Evolutionary conservation across 1,139 yeast species (phyloP).

Genomic region (Geotrichum bryndzae): DNA sequence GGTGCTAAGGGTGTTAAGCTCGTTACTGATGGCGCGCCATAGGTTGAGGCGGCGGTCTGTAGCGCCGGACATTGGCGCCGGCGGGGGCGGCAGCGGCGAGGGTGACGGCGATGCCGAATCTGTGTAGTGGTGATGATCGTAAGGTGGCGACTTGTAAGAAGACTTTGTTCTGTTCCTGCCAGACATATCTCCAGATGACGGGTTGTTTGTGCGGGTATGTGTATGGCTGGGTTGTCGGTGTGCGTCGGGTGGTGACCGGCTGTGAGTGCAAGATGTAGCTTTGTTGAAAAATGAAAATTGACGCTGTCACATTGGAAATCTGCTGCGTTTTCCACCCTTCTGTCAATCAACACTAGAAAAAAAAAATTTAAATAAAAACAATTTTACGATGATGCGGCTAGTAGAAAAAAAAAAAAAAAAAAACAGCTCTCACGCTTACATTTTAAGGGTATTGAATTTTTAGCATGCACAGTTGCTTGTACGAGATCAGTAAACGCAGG

Average conservation of each 20-base stretch:
- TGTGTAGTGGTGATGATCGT: conserved; percentile 5
- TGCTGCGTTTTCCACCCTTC: not conserved
- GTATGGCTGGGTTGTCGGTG: not conserved
- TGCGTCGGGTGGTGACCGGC: not conserved
- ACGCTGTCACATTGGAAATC: not conserved
- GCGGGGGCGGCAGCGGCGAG: conserved; percentile 10
- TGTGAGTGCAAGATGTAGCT: not conserved
- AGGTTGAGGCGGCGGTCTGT: conserved; percentile 11
- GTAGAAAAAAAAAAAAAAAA: too few relatives aligned
- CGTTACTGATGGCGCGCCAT: conserved; percentile 19
- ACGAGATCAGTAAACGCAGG: too few relatives aligned
- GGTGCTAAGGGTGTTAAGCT: conserved; percentile 13
- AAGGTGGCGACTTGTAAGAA: conserved; percentile 11
- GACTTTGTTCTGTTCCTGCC: conserved; percentile 10
- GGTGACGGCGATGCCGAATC: conserved; percentile 2
- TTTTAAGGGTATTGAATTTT: too few relatives aligned
- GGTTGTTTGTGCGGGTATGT: not conserved
- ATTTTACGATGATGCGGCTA: too few relatives aligned
- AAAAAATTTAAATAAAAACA: not conserved
- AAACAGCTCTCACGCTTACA: too few relatives aligned
- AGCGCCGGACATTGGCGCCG: not conserved
- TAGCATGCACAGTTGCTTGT: too few relatives aligned
- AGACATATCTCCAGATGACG: not conserved
- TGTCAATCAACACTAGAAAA: not conserved
- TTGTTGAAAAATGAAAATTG: not conserved